A percentile compares a stretch with the other conserved stretches of the same genome.
phyloP scores from a whole-genome alignment of 805 yeast species.

The Lipomyces starkeyi region DNA sequence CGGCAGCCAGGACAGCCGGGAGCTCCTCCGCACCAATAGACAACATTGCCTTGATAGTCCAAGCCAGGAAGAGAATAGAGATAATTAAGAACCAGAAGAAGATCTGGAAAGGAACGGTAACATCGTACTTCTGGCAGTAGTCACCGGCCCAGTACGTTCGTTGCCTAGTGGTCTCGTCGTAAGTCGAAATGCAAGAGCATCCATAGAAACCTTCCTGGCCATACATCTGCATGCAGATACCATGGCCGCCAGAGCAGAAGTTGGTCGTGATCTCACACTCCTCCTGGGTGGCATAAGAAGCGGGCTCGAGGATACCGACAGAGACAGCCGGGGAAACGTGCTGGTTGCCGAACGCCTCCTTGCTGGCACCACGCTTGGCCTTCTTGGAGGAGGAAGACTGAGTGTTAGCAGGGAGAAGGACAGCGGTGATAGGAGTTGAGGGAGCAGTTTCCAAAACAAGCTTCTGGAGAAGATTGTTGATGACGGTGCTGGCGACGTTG shows the following conservation, averaged over 20 bases:
- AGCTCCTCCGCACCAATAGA: slow-evolving; percentile 60
- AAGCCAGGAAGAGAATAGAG: slow-evolving; percentile 50
- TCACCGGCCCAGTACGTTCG: slow-evolving; percentile 50
- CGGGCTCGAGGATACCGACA: slow-evolving; percentile 36
- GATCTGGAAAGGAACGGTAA: slow-evolving; percentile 68
- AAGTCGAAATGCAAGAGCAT: slow-evolving; percentile 47
- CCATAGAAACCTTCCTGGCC: slow-evolving; percentile 42
- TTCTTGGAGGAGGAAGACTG: slow-evolving; percentile 32
- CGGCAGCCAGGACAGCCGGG: slow-evolving; percentile 70
- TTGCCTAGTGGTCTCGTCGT: slow-evolving; percentile 42
- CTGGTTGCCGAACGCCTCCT: slow-evolving; percentile 37
- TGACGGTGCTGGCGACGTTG: slow-evolving; percentile 31
- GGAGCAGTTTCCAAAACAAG: slow-evolving; percentile 37
- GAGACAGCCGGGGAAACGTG: slow-evolving; percentile 36
- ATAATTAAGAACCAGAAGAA: slow-evolving; percentile 59
- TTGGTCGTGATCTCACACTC: slow-evolving; percentile 46
- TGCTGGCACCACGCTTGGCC: slow-evolving; percentile 32
- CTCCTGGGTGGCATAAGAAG: slow-evolving; percentile 41
- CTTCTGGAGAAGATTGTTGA: slow-evolving; percentile 37
- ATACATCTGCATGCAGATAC: slow-evolving; percentile 45
- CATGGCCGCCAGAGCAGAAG: slow-evolving; percentile 48
- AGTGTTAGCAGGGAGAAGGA: slow-evolving; percentile 34
- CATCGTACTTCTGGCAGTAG: slow-evolving; percentile 71
- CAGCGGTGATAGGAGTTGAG: slow-evolving; percentile 36
- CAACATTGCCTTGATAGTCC: slow-evolving; percentile 57